Evolutionary conservation across 305 asterid genomes (phyloP).

Genomic region (Fraxinus ornus): DNA sequence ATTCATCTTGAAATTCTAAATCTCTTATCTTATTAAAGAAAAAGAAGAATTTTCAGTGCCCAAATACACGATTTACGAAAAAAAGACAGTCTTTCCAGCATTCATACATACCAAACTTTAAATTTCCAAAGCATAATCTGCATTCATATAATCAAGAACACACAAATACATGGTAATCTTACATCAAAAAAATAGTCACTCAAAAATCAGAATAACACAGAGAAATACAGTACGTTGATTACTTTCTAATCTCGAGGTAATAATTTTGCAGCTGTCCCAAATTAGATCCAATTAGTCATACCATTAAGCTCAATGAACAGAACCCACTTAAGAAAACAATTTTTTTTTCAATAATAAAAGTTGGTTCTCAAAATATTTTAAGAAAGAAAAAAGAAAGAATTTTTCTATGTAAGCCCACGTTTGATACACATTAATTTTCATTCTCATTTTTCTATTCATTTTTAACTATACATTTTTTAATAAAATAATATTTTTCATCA

Average conservation of each 20-base stretch:
- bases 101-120: slow-evolving; percentile 16
- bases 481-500: no score
- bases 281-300: slow-evolving; percentile 40
- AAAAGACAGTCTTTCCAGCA: slow-evolving; percentile 17
- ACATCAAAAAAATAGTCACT: slow-evolving; percentile 5
- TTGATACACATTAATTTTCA: no score
- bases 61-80: slow-evolving; percentile 11
- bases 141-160: slow-evolving; percentile 17
- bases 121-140: slow-evolving; percentile 28
- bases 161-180: slow-evolving; percentile 3
- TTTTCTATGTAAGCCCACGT: slow-evolving; percentile 12
- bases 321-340: slow-evolving; percentile 20
- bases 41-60: background rate
- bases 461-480: no score
- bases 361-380: slow-evolving; percentile 6
- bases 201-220: background rate
- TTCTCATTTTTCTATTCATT: no score
- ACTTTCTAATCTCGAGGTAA: slow-evolving; percentile 39
- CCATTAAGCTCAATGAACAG: slow-evolving; percentile 31
- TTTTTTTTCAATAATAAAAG: slow-evolving; percentile 2
- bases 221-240: slow-evolving; percentile 13
- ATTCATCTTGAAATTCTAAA: slow-evolving; percentile 15
- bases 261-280: slow-evolving; percentile 23
- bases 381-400: slow-evolving; percentile 7
- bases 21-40: slow-evolving; percentile 2